Evolutionary conservation across 2,329 filamentous ascomycete genomes (phyloP), one percentile per base, ranked within the genome.

Genomic region (Teratosphaeria epicoccoides): DNA sequence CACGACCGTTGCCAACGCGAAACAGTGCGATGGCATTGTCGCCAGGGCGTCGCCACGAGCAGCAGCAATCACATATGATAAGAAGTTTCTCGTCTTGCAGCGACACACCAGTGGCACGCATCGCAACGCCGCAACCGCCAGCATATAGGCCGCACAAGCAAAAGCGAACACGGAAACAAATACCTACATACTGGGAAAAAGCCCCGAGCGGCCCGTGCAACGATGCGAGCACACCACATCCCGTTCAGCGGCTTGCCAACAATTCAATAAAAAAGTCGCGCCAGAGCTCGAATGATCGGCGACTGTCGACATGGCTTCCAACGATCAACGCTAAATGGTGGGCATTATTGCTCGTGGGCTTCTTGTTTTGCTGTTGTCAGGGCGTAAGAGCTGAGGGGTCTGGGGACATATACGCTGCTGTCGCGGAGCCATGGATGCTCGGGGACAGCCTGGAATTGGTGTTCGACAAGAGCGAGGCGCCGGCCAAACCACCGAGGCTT

Each of bases 381-480:
- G 53, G 51, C 26, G 57, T 56, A 43, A 44, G 52, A 49, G 61
- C 61, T 14, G 48, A 54, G 25, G 43, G 20, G n/a, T 2, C 33
- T 7, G 7, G 33, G n/a, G n/a, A 50, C 26, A 33, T 56, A 25
- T 52, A 58, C 47, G 53, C 50, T 25, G 55, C 54, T 22, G 52
- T 52, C 43, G 49, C 56, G 3, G 40, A 17, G n/a, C 33, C 33
- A 10, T 40, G 33, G 33, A 17, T 6, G 1, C 33, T 55, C 24
- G 52, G 54, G 4, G 53, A 50, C 7, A 45, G 47, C 23, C 23
- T 12, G 20, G 59, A 60, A 50, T 56, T 64, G 17, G 49, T 64
- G 28, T 63, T 61, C 55, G 63, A 66, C 52, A 52, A 54, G 46
- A 59, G 61, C 28, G 55, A 57, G 47, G 58, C 61, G 17, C 62